A percentile compares a stretch with the other conserved stretches of the same genome.
Conservation (phyloP, 2,329 filamentous ascomycete genomes). For the Pyrenophora seminiperda region DNA sequence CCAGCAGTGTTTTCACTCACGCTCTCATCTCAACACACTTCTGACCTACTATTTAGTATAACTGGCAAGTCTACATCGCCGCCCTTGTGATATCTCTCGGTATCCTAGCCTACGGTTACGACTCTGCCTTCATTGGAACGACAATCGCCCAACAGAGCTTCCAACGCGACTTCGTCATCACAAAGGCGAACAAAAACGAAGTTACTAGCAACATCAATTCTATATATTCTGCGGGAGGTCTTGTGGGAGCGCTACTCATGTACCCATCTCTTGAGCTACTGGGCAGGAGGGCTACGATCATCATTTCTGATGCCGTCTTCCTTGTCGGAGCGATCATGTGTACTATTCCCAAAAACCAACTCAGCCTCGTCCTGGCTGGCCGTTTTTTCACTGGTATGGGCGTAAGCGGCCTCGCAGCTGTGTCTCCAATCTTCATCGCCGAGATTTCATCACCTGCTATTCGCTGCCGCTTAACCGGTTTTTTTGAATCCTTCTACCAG, state of each 20-base stretch:
- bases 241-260: constrained; percentile 59
- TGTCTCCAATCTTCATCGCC: constrained; percentile 46
- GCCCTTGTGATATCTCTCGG: constrained; percentile 58
- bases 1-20: no score
- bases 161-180: constrained; percentile 50
- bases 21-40: not conserved
- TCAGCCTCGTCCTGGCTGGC: constrained; percentile 51
- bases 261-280: constrained; percentile 52
- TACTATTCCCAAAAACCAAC: constrained; percentile 41
- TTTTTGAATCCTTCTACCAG: constrained; percentile 70
- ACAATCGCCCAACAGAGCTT: constrained; percentile 59
- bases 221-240: constrained; percentile 57
- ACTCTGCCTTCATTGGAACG: constrained; percentile 61
- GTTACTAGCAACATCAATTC: constrained; percentile 57
- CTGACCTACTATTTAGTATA: constrained; percentile 46
- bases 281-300: constrained; percentile 58
- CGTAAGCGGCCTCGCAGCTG: constrained; percentile 48
- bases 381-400: constrained; percentile 48
- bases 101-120: constrained; percentile 54
- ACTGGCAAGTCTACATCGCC: constrained; percentile 57
- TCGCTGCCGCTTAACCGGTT: constrained; percentile 66
- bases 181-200: constrained; percentile 44
- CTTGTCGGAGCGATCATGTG: constrained; percentile 49
- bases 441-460: constrained; percentile 63
- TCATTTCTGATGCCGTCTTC: constrained; percentile 55